Base-by-base conservation (phyloP, 2,329 filamentous ascomycete genomes). In the Colletotrichum acutatum region DNA sequence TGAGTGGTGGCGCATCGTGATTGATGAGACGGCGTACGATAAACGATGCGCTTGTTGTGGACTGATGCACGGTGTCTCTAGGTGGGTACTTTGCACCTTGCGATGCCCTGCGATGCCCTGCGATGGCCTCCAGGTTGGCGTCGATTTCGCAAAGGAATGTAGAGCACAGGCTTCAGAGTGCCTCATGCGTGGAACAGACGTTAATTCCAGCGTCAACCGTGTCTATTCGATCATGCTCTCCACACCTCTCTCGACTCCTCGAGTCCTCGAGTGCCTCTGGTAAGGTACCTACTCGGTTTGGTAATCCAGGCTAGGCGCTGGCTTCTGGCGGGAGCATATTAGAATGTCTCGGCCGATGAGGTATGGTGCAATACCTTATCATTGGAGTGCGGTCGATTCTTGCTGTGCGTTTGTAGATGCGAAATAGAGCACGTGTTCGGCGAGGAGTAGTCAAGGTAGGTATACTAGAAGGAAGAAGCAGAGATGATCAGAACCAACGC, bases 151-250 rank as follows among this genome's bases (percentile, higher is more conserved):
- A 30, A 63, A 37, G 58, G 26, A 46, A 65, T 42, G 62, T 52
- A 57, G 37, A 46, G 62, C 53, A 71, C 57, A 63, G 64, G 49
- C 65, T 62, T 19, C 34, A 16, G 57, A 16, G 56, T 68, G 68
- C 34, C 34, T 63, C 58, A 68, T 63, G 65, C 69, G 52, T 72
- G 32, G 58, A 42, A 62, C 49, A 71, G 58, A 46, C 54, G 42
- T 32, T 54, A 26, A 66, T 32, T 58, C 22, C 54, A 53, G 22
- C 30, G 54, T 19, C 37, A 42, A 14, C 37, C 16, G 46, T 60
- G 68, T 57, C 22, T 59, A 42, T 42, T 42, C 32, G 30, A 16
- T 22, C 37, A 26, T 42, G 22, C 60, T 49, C 59, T 54, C 28
- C 24, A 28, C 60, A 62, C 60, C 32, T 37, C 37, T 14, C 14